Conservation (phyloP, 108 stramenopile species). For the Cyclotella choctawhatcheeana region DNA sequence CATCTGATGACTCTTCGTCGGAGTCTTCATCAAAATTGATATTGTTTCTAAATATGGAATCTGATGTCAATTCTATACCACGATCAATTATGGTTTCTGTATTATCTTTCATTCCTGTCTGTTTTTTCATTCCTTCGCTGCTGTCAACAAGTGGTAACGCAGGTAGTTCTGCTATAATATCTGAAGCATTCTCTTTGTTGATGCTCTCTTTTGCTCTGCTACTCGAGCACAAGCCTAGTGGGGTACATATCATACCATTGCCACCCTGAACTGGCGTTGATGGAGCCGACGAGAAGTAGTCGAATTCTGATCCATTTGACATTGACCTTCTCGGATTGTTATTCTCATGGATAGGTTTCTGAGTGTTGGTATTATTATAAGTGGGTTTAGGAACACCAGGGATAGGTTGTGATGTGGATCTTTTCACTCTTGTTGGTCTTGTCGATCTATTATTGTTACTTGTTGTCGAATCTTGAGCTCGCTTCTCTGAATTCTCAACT, state of each 20-base stretch:
- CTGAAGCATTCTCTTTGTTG: neutral
- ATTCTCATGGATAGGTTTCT: too few relatives aligned
- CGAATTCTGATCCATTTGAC: constrained; percentile 33
- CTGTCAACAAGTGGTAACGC: constrained; percentile 14
- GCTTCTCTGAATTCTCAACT: neutral
- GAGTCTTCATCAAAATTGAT: constrained; percentile 46
- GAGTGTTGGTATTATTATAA: neutral
- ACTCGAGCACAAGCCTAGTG: constrained; percentile 21
- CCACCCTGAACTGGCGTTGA: constrained; percentile 35
- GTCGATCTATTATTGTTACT: neutral
- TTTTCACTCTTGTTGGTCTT: neutral
- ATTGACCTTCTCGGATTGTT: neutral
- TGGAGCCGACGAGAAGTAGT: constrained; percentile 42
- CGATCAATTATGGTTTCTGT: neutral
- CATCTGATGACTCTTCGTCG: constrained; percentile 25
- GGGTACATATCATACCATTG: constrained; percentile 26
- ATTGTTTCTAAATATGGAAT: constrained; percentile 8
- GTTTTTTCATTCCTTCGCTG: too few relatives aligned
- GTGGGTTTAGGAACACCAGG: neutral
- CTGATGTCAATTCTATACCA: neutral
- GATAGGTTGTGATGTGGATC: neutral
- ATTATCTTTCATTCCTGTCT: too few relatives aligned
- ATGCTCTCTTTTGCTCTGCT: neutral
- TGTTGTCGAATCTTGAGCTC: too few relatives aligned
- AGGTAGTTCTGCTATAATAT: neutral